Base-by-base conservation (phyloP, 768 basidiomycete genomes). In the Piloderma croceum region DNA sequence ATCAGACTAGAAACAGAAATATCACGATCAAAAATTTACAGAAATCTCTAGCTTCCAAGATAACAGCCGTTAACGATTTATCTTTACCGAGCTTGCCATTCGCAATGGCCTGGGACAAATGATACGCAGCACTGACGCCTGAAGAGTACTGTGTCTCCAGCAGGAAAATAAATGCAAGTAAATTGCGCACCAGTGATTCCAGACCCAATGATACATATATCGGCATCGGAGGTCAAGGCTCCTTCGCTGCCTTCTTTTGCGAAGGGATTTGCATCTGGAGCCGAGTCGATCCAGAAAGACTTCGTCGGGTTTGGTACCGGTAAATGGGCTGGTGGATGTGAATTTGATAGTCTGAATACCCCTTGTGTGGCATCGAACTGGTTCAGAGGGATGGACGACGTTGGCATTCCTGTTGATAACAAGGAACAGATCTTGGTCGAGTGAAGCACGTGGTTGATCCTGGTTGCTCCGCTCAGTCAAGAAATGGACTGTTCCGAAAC, bases 41-140 rank as follows among this genome's bases (percentile, higher is more conserved):
- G 59, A 92, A 83, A 53, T 89, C 83, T 50, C 92, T 67, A 4
- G 90, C 92, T 54, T 94, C 91, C 7, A 96, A 59, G 10, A 93
- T 65, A 13, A 81, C 77, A 1, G 81, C 68, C 23, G 64, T 77
- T 32, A 76, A 46, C 13, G 67, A 51, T 29, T 48, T 34, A 18
- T 37, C 38, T 18, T 43, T 24, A 10, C 33, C 44, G 9, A 52
- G 40, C n/a, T n/a, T n/a, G n/a, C n/a, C n/a, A n/a, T n/a, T n/a
- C n/a, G n/a, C n/a, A n/a, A n/a, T n/a, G n/a, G n/a, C n/a, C 37
- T 68, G 64, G 4, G 77, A 65, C 24, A 91, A 64, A 53, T 90
- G 83, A 57, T 85, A 89, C 6, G 85, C 83, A 4, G 77, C 71
- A 15, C 79, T 76, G 6, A 85, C 71, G n/a, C n/a, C n/a, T n/a